phyloP scores from a whole-genome alignment of 176 grass and related monocot genomes.

The Ensete glaucum region DNA sequence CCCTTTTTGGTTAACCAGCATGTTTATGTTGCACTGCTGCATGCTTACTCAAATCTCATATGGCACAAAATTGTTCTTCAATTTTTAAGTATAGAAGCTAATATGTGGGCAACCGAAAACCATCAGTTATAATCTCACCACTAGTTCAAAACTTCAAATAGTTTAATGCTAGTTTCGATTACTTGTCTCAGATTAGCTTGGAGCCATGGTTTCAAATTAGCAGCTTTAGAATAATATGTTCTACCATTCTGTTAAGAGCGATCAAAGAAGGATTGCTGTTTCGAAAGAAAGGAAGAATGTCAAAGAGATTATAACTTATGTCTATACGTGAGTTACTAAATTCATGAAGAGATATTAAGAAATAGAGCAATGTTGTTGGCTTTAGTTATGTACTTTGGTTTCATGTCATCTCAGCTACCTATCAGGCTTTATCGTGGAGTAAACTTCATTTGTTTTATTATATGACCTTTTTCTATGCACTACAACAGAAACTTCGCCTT shows the following conservation, averaged over 20 bases:
- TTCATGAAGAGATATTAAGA: not conserved
- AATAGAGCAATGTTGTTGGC: not conserved
- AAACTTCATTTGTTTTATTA: slow-evolving; percentile 6
- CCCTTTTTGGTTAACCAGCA: too few species aligned
- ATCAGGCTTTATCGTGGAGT: not conserved
- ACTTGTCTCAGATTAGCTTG: not conserved
- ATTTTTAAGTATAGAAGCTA: too few species aligned
- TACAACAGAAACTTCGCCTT: slow-evolving; percentile 59
- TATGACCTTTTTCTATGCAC: slow-evolving; percentile 14
- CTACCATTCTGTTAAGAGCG: not conserved
- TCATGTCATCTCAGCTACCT: not conserved
- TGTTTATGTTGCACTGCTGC: too few species aligned
- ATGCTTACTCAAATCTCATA: too few species aligned
- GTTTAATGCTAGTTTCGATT: too few species aligned
- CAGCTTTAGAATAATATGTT: not conserved
- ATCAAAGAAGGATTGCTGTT: not conserved
- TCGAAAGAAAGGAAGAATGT: not conserved
- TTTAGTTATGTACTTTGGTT: not conserved
- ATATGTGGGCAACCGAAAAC: too few species aligned
- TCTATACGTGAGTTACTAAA: too few species aligned
- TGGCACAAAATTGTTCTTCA: too few species aligned
- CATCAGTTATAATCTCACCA: too few species aligned
- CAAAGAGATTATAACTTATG: too few species aligned
- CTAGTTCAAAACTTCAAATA: too few species aligned
- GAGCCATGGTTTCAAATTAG: not conserved